A percentile compares a stretch with the other conserved stretches of the same genome.
These are phyloP conservation scores for Saccharomycopsis malanga DNA, from an alignment of 805 yeast genomes.

Conservation along the genomic window DNA sequence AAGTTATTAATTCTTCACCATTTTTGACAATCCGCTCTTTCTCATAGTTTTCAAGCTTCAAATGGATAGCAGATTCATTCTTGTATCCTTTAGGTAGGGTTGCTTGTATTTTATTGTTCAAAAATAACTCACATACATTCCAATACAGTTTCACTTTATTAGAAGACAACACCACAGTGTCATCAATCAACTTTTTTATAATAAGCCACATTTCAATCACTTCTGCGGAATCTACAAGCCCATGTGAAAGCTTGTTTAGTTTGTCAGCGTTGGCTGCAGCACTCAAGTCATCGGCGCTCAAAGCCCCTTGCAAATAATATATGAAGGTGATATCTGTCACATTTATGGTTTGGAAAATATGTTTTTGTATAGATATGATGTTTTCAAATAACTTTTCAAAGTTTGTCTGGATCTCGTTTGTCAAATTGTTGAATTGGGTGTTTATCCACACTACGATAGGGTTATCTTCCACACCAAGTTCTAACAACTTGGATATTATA, in stretches of 20 bases:
- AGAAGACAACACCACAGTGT: conserved; percentile 32
- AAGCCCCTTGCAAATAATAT: conserved; percentile 24
- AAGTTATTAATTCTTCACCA: conserved; percentile 34
- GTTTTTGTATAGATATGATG: conserved; percentile 34
- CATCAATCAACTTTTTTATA: conserved; percentile 35
- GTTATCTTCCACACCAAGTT: conserved; percentile 55
- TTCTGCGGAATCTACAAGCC: conserved; percentile 44
- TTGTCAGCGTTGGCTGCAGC: conserved; percentile 14
- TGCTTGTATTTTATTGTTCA: conserved; percentile 40
- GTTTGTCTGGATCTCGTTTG: conserved; percentile 33
- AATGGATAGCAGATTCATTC: conserved; percentile 32
- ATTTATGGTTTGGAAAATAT: conserved; percentile 33
- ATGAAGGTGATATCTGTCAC: conserved; percentile 29
- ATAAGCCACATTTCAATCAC: conserved; percentile 56
- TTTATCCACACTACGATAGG: conserved; percentile 61
- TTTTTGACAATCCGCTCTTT: conserved; percentile 33
- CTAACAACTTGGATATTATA: conserved; percentile 48
- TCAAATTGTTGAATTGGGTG: conserved; percentile 38
- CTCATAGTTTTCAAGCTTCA: conserved; percentile 39
- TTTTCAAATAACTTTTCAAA: conserved; percentile 37
- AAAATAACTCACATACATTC: conserved; percentile 47
- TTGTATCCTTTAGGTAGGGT: conserved; percentile 37
- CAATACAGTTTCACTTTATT: conserved; percentile 44
- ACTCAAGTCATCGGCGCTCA: conserved; percentile 8
- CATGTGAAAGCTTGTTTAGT: conserved; percentile 23